Conservation (phyloP, 2,329 filamentous ascomycete genomes). For the Bisporella sp. region DNA sequence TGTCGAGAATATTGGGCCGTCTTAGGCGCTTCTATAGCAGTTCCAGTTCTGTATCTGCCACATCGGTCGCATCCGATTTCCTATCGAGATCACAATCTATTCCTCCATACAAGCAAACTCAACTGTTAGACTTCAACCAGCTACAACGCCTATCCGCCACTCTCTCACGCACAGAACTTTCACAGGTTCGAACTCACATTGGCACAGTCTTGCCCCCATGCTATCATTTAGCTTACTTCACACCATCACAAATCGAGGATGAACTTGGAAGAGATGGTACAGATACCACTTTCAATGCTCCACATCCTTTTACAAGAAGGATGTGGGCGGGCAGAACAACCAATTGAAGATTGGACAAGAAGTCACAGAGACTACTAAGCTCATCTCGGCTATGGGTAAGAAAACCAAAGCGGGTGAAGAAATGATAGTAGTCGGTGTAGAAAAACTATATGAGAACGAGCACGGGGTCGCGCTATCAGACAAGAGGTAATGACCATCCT, state of each 20-base stretch:
- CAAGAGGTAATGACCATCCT: constrained; percentile 32
- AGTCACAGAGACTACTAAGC: constrained; percentile 47
- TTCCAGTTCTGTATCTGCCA: constrained; percentile 17
- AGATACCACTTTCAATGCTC: constrained; percentile 52
- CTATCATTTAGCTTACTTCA: constrained; percentile 60
- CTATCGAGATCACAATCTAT: constrained; percentile 34
- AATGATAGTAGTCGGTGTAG: constrained; percentile 59
- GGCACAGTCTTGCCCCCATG: constrained; percentile 26
- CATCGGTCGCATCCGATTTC: constrained; percentile 32
- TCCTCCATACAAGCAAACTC: constrained; percentile 36
- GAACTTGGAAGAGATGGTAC: constrained; percentile 54
- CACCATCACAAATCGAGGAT: constrained; percentile 44
- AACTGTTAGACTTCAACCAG: constrained; percentile 55
- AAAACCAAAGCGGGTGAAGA: constrained; percentile 46
- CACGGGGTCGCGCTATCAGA: constrained; percentile 47
- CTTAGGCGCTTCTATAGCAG: constrained; percentile 13
- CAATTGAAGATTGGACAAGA: constrained; percentile 46
- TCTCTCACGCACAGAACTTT: constrained; percentile 37
- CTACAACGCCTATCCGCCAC: constrained; percentile 55
- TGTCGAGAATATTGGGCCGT: constrained; percentile 12
- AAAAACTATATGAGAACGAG: constrained; percentile 50
- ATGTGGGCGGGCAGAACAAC: constrained; percentile 48
- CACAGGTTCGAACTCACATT: constrained; percentile 2
- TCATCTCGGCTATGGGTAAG: constrained; percentile 48
- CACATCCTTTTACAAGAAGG: constrained; percentile 50